Percentiles rank a stretch among this genome's conserved stretches.
Conservation (phyloP, 345 rosid genomes). For the Populus alba region DNA sequence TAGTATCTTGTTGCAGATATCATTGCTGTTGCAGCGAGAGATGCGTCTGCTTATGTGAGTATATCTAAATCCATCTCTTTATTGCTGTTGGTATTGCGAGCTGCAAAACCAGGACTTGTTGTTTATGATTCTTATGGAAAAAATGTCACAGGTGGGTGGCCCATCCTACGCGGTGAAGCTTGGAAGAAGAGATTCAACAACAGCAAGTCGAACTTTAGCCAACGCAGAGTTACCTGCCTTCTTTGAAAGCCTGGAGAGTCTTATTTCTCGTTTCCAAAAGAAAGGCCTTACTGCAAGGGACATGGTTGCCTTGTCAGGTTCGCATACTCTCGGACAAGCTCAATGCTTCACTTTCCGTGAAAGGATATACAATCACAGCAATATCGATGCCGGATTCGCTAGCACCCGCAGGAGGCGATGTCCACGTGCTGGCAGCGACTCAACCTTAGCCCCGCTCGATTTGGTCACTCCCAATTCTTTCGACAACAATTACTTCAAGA, state of each 20-base stretch:
- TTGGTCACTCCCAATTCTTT: constrained; percentile 7
- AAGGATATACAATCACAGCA: constrained; percentile 1
- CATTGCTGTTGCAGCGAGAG: constrained; percentile 15
- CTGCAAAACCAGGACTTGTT: too few species aligned
- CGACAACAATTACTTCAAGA: too few species aligned
- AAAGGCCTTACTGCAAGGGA: constrained; percentile 23
- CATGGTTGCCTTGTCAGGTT: constrained; percentile 24
- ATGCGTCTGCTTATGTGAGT: constrained; percentile 17
- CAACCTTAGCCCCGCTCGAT: constrained; percentile 14
- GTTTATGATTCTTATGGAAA: not conserved
- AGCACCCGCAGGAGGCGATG: constrained; percentile 13
- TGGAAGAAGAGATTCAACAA: constrained; percentile 24
- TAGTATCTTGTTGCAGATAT: constrained; percentile 17
- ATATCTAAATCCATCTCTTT: not conserved
- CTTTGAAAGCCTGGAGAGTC: not conserved
- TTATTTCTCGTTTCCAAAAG: not conserved
- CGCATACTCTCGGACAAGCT: constrained; percentile 17
- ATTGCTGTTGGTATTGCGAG: not conserved
- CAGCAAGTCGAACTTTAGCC: constrained; percentile 12
- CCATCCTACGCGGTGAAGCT: constrained; percentile 24
- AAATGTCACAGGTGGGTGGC: constrained; percentile 16
- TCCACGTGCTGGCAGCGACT: constrained; percentile 1
- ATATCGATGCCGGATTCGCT: constrained; percentile 18
- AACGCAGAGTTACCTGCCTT: constrained; percentile 9
- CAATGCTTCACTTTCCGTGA: not conserved